Evolutionary conservation across 768 basidiomycete species (phyloP).

Genomic region (Imleria badia): DNA sequence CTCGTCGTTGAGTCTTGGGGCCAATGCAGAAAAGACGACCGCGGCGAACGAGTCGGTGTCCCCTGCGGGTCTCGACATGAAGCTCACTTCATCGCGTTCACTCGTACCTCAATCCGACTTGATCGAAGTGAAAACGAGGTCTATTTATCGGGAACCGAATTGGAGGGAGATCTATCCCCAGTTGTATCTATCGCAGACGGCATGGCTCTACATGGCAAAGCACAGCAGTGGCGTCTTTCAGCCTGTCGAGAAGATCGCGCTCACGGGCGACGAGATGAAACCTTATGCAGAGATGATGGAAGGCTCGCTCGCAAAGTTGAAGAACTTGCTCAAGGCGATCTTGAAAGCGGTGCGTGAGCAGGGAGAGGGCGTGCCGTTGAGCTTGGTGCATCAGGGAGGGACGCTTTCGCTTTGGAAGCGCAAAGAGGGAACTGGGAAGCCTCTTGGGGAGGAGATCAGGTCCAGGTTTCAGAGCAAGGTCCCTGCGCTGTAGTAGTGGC

Average conservation of each 20-base stretch:
- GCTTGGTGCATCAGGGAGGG: slow-evolving; percentile 48
- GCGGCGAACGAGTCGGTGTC: background rate
- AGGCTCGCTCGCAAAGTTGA: slow-evolving; percentile 25
- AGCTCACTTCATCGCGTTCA: slow-evolving; percentile 24
- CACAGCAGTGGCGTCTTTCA: slow-evolving; percentile 57
- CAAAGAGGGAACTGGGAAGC: slow-evolving; percentile 26
- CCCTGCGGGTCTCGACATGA: slow-evolving; percentile 16
- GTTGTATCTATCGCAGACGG: slow-evolving; percentile 67
- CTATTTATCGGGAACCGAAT: slow-evolving; percentile 35
- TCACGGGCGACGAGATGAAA: slow-evolving; percentile 31
- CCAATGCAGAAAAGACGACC: background rate
- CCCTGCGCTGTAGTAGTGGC: slow-evolving; percentile 9
- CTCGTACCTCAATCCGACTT: slow-evolving; percentile 37
- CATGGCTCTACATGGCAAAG: slow-evolving; percentile 56
- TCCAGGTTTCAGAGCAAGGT: slow-evolving; percentile 15
- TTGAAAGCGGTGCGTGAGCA: slow-evolving; percentile 49
- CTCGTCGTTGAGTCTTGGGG: slow-evolving; percentile 21
- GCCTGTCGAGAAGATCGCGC: slow-evolving; percentile 45
- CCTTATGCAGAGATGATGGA: slow-evolving; percentile 21
- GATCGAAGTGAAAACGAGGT: slow-evolving; percentile 38
- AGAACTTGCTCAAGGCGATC: slow-evolving; percentile 36
- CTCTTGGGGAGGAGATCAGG: slow-evolving; percentile 19
- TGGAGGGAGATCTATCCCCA: slow-evolving; percentile 68
- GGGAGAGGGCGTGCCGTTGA: slow-evolving; percentile 52
- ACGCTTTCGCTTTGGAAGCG: slow-evolving; percentile 52